Evolutionary conservation across 1,139 yeast genomes (phyloP).

Genomic region (Yamadazyma blattariae): DNA sequence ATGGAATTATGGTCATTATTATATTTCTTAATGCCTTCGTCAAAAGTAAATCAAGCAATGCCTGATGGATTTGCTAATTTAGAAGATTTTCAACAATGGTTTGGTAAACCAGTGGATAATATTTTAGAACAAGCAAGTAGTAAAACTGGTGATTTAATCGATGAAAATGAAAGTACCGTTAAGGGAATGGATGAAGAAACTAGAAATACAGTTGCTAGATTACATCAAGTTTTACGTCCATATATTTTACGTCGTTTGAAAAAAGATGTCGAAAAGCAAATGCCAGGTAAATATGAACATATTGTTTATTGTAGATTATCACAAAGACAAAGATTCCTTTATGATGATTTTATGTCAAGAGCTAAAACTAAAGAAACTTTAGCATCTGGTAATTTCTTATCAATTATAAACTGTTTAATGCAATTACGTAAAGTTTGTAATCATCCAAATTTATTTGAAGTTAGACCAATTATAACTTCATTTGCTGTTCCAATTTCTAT

Average conservation of each 20-base stretch:
- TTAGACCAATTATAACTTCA: slow-evolving; percentile 90
- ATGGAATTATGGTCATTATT: slow-evolving; percentile 93
- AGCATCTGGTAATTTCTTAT: slow-evolving; percentile 90
- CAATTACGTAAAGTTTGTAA: slow-evolving; percentile 96
- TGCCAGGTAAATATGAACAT: slow-evolving; percentile 98
- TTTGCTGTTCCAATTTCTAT: slow-evolving; percentile 72
- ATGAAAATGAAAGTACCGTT: slow-evolving; percentile 39
- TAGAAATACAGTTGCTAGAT: slow-evolving; percentile 75
- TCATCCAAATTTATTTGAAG: slow-evolving; percentile 96
- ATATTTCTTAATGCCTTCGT: slow-evolving; percentile 93
- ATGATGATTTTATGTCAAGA: slow-evolving; percentile 96
- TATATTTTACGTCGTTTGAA: slow-evolving; percentile 87
- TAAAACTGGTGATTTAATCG: slow-evolving; percentile 48
- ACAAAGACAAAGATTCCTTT: slow-evolving; percentile 84
- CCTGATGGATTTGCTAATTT: slow-evolving; percentile 96
- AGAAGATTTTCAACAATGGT: slow-evolving; percentile 97
- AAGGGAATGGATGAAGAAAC: slow-evolving; percentile 62
- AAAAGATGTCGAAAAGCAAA: slow-evolving; percentile 96
- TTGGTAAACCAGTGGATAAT: slow-evolving; percentile 92
- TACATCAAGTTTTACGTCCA: slow-evolving; percentile 93
- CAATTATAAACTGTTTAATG: slow-evolving; percentile 96
- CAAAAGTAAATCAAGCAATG: slow-evolving; percentile 67
- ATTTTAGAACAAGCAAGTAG: slow-evolving; percentile 67
- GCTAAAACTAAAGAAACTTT: slow-evolving; percentile 93
- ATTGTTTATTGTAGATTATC: slow-evolving; percentile 89